These are phyloP conservation scores for Waitea zeae DNA, from an alignment of 1,284 basidiomycete species.

Conservation along the genomic window DNA sequence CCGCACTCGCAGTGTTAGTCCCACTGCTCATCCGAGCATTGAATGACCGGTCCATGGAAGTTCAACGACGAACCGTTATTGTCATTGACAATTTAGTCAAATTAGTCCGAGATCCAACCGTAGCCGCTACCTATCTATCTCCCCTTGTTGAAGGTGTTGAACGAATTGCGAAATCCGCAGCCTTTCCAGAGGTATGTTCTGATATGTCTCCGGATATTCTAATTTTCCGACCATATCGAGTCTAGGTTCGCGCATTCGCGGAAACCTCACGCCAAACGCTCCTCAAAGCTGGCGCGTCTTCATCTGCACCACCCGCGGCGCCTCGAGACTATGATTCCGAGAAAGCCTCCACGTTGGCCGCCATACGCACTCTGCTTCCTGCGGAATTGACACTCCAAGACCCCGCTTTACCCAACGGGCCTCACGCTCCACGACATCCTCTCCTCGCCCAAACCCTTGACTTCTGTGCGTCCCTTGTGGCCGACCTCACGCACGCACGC, in stretches of 20 bases:
- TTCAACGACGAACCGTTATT: constrained; percentile 76
- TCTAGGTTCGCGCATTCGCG: constrained; percentile 86
- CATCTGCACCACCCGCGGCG: constrained; percentile 41
- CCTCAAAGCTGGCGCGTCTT: constrained; percentile 66
- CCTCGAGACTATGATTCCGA: constrained; percentile 53
- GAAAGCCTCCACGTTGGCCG: constrained; percentile 32
- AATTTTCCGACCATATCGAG: constrained; percentile 12
- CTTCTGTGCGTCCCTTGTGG: constrained; percentile 60
- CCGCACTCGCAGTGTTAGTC: constrained; percentile 90
- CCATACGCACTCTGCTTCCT: constrained; percentile 46
- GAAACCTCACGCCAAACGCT: constrained; percentile 66
- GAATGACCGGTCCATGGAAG: constrained; percentile 94
- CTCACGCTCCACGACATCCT: constrained; percentile 26
- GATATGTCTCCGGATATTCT: constrained; percentile 20
- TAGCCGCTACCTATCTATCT: constrained; percentile 83
- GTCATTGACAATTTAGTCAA: constrained; percentile 97
- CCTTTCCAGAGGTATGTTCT: constrained; percentile 98
- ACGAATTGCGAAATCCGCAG: constrained; percentile 80
- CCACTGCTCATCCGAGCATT: constrained; percentile 86
- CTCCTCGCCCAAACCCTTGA: constrained; percentile 37
- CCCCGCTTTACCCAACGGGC: constrained; percentile 25
- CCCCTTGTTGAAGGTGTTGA: constrained; percentile 84
- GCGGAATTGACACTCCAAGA: constrained; percentile 24
- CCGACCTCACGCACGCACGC: constrained; percentile 59
- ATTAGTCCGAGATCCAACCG: constrained; percentile 82